phyloP scores from a whole-genome alignment of 345 rosid species.

The Odontarrhena argentea region DNA sequence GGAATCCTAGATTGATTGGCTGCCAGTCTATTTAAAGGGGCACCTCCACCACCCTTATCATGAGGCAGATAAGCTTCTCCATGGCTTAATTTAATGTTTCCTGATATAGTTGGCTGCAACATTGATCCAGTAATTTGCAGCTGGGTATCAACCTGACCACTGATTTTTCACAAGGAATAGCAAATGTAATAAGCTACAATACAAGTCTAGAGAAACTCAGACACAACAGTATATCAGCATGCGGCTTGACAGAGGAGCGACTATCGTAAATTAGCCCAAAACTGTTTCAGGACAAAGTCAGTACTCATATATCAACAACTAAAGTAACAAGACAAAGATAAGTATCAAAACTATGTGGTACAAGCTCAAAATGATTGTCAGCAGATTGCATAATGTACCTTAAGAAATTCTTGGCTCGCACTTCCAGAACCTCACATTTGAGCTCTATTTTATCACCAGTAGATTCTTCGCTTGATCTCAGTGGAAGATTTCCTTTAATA shows the following conservation, averaged over 20 bases:
- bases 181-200: slow-evolving; percentile 14
- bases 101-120: slow-evolving; percentile 91
- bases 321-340: not conserved
- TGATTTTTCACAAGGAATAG: slow-evolving; percentile 40
- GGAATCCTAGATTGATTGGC: slow-evolving; percentile 70
- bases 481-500: slow-evolving; percentile 85
- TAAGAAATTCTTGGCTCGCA: slow-evolving; percentile 82
- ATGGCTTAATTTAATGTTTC: slow-evolving; percentile 88
- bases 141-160: slow-evolving; percentile 98
- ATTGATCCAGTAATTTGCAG: slow-evolving; percentile 92
- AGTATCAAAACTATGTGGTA: not conserved
- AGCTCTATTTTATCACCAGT: slow-evolving; percentile 75
- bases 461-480: slow-evolving; percentile 75
- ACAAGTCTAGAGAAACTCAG: not conserved
- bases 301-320: slow-evolving; percentile 1
- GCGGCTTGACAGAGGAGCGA: slow-evolving; percentile 18
- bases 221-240: slow-evolving; percentile 1
- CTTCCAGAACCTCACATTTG: slow-evolving; percentile 97
- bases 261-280: slow-evolving; percentile 10
- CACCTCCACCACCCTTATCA: slow-evolving; percentile 84
- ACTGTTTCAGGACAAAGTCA: not conserved
- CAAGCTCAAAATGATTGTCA: slow-evolving; percentile 15
- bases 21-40: slow-evolving; percentile 71
- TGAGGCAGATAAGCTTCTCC: slow-evolving; percentile 99
- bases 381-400: slow-evolving; percentile 50